phyloP scores from a whole-genome alignment of 1,284 basidiomycete genomes.

The Coniophora puteana region DNA sequence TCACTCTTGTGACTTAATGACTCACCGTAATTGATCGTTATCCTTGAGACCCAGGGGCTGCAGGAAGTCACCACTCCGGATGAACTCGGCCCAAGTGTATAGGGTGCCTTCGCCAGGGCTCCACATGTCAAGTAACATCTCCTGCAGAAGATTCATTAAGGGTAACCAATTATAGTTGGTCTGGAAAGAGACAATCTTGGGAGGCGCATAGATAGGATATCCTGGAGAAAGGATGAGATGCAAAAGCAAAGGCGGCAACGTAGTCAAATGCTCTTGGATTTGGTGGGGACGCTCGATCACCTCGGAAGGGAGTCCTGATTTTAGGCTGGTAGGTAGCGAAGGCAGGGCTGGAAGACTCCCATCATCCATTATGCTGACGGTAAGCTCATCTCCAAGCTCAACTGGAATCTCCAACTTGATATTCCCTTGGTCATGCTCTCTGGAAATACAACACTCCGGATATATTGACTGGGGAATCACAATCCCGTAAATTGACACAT shows the following conservation, averaged over 20 bases:
- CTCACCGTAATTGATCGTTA: slow-evolving; percentile 41
- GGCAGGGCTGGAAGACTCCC: too few relatives aligned
- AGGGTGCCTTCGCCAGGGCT: slow-evolving; percentile 54
- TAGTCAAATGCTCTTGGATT: slow-evolving; percentile 15
- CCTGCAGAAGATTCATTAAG: slow-evolving; percentile 30
- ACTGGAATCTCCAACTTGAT: slow-evolving; percentile 62
- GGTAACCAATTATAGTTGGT: slow-evolving; percentile 61
- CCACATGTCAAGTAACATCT: slow-evolving; percentile 52
- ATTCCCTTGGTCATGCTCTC: slow-evolving; percentile 30
- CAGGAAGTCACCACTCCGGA: slow-evolving; percentile 62
- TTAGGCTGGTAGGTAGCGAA: too few relatives aligned
- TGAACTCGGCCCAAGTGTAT: slow-evolving; percentile 67
- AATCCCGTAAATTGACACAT: neutral
- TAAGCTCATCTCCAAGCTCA: slow-evolving; percentile 44
- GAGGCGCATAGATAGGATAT: slow-evolving; percentile 56
- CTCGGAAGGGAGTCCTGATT: too few relatives aligned
- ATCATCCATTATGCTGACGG: slow-evolving; percentile 23
- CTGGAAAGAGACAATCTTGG: slow-evolving; percentile 51
- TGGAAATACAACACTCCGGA: slow-evolving; percentile 57
- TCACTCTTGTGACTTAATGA: slow-evolving; percentile 5
- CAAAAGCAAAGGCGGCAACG: slow-evolving; percentile 62
- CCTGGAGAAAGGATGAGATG: slow-evolving; percentile 48
- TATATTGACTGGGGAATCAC: slow-evolving; percentile 61
- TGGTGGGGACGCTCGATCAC: too few relatives aligned
- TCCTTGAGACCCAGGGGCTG: slow-evolving; percentile 32